Evolutionary conservation across 2,329 filamentous ascomycete genomes (phyloP), one percentile per base, ranked within the genome.

Genomic region (Colletotrichum sp.): DNA sequence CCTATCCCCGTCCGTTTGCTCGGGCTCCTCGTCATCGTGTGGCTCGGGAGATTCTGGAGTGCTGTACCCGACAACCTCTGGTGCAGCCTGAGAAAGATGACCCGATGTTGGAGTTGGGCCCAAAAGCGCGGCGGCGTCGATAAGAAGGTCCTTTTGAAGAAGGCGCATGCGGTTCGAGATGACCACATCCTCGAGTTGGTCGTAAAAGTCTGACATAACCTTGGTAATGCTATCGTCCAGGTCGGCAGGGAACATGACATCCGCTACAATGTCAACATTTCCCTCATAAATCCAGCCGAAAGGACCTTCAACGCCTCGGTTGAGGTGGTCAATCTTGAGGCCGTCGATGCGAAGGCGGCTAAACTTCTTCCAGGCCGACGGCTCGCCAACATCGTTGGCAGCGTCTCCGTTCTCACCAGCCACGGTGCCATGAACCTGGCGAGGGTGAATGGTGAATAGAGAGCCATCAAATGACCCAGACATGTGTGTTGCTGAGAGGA

Each of bases 211-310:
- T n/a, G 94, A 93, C 91, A 99, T 95, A 61, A 98, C 96, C 83
- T 98, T 98, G 28, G 94, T 94, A 72, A 99, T 93, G 78, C 96
- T 95, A 77, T 96, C 96, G 75, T 98, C 95, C 55, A 92, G 92
- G 71, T 99, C 97, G 36, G 93, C 92, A 1, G 97, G 97, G 77
- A 99, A 95, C 92, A 98, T 96, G 78, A 99, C 93, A 81, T 99
- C 97, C 8, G 97, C 95, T 16, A 99, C 93, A 77, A 99, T 98
- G 82, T 99, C 97, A 55, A 99, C 96, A 77, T 97, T 98, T 39
- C 97, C 97, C 85, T 99, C 95, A 79, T 98, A 95, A 69, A 99
- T 99, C 97, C 97, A 99, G 5, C 95, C 96, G 83, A 99, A 98
- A 0, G 96, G 96, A 0, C 97, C 97, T 77, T 97, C 93, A 21